A percentile compares a stretch with the other conserved stretches of the same genome.
These are phyloP conservation scores for Citrus hindsii DNA, from an alignment of 345 rosid species.

Conservation along the genomic window DNA sequence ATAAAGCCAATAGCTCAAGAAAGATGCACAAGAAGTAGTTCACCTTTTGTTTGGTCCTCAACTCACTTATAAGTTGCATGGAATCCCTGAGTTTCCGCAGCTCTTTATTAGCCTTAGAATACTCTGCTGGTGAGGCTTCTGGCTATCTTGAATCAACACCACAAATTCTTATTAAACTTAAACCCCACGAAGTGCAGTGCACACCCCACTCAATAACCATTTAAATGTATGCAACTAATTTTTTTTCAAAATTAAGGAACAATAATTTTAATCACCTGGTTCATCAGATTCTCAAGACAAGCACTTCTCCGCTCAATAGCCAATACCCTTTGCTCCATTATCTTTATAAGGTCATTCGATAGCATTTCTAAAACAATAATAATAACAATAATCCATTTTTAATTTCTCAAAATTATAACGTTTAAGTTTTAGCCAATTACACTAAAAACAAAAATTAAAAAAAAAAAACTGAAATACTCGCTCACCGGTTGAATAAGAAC, in stretches of 20 bases:
- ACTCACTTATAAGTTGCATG: slow-evolving; percentile 59
- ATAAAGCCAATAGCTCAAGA: neutral
- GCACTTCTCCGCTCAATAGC: slow-evolving; percentile 63
- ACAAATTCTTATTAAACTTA: neutral
- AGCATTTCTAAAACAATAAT: slow-evolving; percentile 39
- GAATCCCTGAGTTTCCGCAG: slow-evolving; percentile 74
- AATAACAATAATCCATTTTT: neutral
- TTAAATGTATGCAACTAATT: neutral
- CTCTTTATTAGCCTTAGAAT: slow-evolving; percentile 81
- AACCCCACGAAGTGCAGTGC: slow-evolving; percentile 15
- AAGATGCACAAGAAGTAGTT: neutral
- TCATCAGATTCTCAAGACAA: slow-evolving; percentile 56
- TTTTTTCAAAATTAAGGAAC: neutral
- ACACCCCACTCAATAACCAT: neutral
- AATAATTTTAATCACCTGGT: slow-evolving; percentile 41
- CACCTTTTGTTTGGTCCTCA: slow-evolving; percentile 84
- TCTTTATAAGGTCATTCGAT: slow-evolving; percentile 68
- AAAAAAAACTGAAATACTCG: neutral
- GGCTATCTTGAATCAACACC: slow-evolving; percentile 77
- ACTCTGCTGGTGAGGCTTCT: slow-evolving; percentile 75
- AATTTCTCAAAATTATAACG: neutral
- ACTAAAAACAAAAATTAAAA: neutral
- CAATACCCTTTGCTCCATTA: slow-evolving; percentile 71
- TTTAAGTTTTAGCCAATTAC: neutral
- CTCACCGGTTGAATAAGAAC: slow-evolving; percentile 49